Evolutionary conservation across 441 rosid species (phyloP), one percentile per base, ranked within the genome.

Genomic region (Pelargonium fulgidum): DNA sequence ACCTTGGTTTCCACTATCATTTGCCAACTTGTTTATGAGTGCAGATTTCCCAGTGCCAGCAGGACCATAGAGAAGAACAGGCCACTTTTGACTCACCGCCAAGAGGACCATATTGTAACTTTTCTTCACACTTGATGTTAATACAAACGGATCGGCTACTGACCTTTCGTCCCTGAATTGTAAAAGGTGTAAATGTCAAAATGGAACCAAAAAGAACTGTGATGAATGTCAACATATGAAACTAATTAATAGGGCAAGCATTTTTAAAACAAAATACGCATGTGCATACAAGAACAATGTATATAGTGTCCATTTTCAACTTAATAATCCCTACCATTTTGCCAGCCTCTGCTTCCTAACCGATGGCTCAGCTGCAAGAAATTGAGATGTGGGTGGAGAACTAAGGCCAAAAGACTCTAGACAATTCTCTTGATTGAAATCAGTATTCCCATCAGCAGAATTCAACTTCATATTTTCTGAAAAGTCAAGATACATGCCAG

Each of bases 21-120:
- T 56, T 52, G 93, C 98, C 80, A 95, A 81, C 81, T 88, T 84
- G 79, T 75, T 82, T 47, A 95, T 82, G 42, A 95, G 86, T 66
- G 97, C 91, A 85, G 98, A 87, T 85, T 95, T 95, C 73, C 99
- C 99, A 65, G 85, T 79, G 69, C 99, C 93, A 58, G 97, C 77
- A 72, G 90, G 92, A 70, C 99, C 99, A 79, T 89, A 90, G 0
- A 90, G 85, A 76, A 95, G 97, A 76, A 92, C 92, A 72, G 99
- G 98, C 87, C 98, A 90, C 80, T 82, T 92, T 76, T 95, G 96
- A 80, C 89, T 83, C 72, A 86, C 88, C 39, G 98, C 96, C 81
- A 92, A 77, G 44, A 86, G 75, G 67, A 83, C 86, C 93, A 87
- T 89, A 81, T 90, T 91, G 84, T 85, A 87, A 69, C 95, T 86